Evolutionary conservation across 148 eudicot species (phyloP), one percentile per base, ranked within the genome.

Genomic region (Persicaria maculosa): DNA sequence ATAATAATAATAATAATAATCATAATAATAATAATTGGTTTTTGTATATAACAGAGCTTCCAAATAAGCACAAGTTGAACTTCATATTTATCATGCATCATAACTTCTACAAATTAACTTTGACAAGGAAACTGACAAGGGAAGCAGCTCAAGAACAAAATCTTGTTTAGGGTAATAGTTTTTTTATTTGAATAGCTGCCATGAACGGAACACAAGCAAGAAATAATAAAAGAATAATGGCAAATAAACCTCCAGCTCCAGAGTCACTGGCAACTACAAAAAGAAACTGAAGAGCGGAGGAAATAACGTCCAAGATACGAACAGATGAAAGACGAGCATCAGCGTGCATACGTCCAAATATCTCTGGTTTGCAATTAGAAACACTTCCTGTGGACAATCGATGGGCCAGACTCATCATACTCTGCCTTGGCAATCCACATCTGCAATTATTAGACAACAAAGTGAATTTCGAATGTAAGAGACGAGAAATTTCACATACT

Each of bases 361-460:
- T 22, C 3, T 59, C 4, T 20, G 22, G 67, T 22, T 25, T 40
- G 0, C 46, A 2, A 64, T 43, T 65, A 65, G 70, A 65, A 65
- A 43, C 70, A 65, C 70, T 65, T 65, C 70, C 70, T 65, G 70
- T 65, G 70, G 5, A 65, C 70, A 14, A 65, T 65, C 0, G 70
- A 65, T 36, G 70, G 70, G 3, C 70, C 70, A 6, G 70, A 65
- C 46, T 65, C 70, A 40, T 65, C 70, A 7, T 65, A 65, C 70
- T 65, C 70, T 19, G 70, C 70, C 70, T 65, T 65, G 12, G 70
- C 70, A 15, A 65, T 65, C 70, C 70, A 65, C 70, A 65, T 65
- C 70, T 65, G 9, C 47, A 36, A 4, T 65, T 14, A 36, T 31
- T 8, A 65, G 7, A 40, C 9, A 15, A 40, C 25, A 0, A 65